A percentile compares a stretch with the other conserved stretches of the same genome.
phyloP scores from a whole-genome alignment of 148 eudicot species.

The Rheum nobile region DNA sequence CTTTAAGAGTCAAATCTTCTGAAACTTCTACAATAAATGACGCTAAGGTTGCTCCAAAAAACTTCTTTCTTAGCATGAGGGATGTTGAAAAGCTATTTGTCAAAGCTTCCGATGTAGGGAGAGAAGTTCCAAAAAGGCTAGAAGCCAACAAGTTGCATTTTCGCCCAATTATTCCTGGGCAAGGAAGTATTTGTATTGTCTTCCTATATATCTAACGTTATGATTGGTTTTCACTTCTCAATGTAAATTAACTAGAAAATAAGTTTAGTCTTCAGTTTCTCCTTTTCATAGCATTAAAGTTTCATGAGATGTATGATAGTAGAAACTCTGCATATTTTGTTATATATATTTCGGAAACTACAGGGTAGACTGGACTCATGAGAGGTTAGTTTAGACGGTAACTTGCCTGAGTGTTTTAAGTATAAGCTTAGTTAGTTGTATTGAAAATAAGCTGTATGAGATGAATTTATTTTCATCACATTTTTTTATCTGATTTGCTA shows the following conservation, averaged over 20 bases:
- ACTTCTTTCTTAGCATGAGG: slow-evolving; percentile 59
- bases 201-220: not conserved
- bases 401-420: not conserved
- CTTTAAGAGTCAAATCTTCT: slow-evolving; percentile 41
- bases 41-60: slow-evolving; percentile 57
- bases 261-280: not conserved
- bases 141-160: slow-evolving; percentile 94
- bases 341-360: no score
- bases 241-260: not conserved
- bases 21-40: slow-evolving; percentile 30
- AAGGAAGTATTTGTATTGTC: slow-evolving; percentile 37
- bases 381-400: no score
- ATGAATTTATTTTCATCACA: not conserved
- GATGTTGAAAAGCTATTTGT: slow-evolving; percentile 62
- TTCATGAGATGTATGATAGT: no score
- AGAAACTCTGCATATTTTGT: no score
- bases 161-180: slow-evolving; percentile 64
- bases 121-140: slow-evolving; percentile 86
- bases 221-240: not conserved
- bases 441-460: no score
- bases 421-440: not conserved
- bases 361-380: no score
- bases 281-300: no score
- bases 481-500: not conserved
- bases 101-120: slow-evolving; percentile 84